These are phyloP conservation scores for Areca catechu DNA, from an alignment of 176 grass and related monocot genomes.

Conservation along the genomic window DNA sequence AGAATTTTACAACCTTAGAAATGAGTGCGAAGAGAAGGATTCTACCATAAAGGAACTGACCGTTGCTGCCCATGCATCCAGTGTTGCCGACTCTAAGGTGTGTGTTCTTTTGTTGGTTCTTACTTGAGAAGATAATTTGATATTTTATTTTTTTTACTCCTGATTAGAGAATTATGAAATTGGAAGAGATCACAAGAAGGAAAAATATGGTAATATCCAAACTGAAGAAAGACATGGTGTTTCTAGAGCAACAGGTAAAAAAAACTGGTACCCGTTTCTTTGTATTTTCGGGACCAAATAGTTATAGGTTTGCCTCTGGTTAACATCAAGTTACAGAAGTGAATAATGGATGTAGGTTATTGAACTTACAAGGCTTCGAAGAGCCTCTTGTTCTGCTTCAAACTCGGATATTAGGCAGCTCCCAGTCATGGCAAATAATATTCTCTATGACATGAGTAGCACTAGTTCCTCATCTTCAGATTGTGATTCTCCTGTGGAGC, in stretches of 20 bases:
- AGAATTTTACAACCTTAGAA: conserved; percentile 79
- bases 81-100: conserved; percentile 51
- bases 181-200: conserved; percentile 65
- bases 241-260: conserved; percentile 63
- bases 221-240: conserved; percentile 70
- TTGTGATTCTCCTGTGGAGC: conserved; percentile 49
- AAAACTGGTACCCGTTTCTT: neutral
- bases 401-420: conserved; percentile 23
- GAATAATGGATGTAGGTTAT: conserved; percentile 35
- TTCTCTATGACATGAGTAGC: conserved; percentile 76
- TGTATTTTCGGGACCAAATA: neutral
- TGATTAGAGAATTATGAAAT: conserved; percentile 62
- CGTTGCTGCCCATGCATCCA: conserved; percentile 40
- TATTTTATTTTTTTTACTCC: conserved; percentile 1
- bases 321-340: too few species aligned
- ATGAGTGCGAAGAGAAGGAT: conserved; percentile 89
- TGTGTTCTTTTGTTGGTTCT: neutral
- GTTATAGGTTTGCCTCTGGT: too few species aligned
- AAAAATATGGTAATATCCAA: conserved; percentile 83
- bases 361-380: conserved; percentile 64
- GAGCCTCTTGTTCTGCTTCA: conserved; percentile 31
- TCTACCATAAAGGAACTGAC: conserved; percentile 56
- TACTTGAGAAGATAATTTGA: neutral
- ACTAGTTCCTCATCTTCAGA: conserved; percentile 76
- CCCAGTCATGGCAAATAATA: conserved; percentile 75